Percentiles rank a stretch among this genome's conserved stretches.
These are phyloP conservation scores for Wickerhamia fluorescens DNA, from an alignment of 805 yeast genomes.

Conservation along the genomic window DNA sequence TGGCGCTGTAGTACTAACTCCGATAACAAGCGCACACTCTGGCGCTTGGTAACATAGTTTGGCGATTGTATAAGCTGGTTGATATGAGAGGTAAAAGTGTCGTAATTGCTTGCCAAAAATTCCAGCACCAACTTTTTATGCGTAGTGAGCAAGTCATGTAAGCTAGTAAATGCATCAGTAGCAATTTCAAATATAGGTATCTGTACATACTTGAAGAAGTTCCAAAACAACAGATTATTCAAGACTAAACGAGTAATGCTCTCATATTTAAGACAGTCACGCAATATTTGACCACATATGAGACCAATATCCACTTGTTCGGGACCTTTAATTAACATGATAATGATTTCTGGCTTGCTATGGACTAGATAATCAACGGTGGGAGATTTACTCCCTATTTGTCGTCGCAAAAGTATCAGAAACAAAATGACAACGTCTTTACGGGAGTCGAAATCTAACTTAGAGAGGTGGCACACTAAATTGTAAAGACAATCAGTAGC, in stretches of 20 bases:
- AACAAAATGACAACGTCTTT: constrained; percentile 74
- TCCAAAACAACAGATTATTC: constrained; percentile 65
- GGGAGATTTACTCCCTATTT: constrained; percentile 69
- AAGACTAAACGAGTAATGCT: constrained; percentile 55
- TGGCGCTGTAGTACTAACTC: constrained; percentile 64
- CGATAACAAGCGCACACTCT: constrained; percentile 69
- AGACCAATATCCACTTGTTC: constrained; percentile 69
- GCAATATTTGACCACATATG: constrained; percentile 66
- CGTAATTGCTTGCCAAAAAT: constrained; percentile 56
- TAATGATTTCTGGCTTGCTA: constrained; percentile 57
- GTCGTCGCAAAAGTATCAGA: constrained; percentile 69
- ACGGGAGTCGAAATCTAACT: constrained; percentile 82
- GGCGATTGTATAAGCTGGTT: constrained; percentile 67
- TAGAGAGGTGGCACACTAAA: constrained; percentile 51
- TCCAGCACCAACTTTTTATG: constrained; percentile 67
- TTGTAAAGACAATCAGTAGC: constrained; percentile 59
- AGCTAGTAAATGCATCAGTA: constrained; percentile 79
- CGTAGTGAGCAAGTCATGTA: constrained; percentile 58
- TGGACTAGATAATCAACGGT: constrained; percentile 74
- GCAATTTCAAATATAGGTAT: constrained; percentile 80
- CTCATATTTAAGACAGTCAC: constrained; percentile 83
- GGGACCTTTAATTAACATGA: constrained; percentile 60
- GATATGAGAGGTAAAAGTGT: constrained; percentile 51
- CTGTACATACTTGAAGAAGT: constrained; percentile 70
- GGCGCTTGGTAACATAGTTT: constrained; percentile 90